Evolutionary conservation across 345 rosid genomes (phyloP), one percentile per base, ranked within the genome.

Genomic region (Moringa oleifera): DNA sequence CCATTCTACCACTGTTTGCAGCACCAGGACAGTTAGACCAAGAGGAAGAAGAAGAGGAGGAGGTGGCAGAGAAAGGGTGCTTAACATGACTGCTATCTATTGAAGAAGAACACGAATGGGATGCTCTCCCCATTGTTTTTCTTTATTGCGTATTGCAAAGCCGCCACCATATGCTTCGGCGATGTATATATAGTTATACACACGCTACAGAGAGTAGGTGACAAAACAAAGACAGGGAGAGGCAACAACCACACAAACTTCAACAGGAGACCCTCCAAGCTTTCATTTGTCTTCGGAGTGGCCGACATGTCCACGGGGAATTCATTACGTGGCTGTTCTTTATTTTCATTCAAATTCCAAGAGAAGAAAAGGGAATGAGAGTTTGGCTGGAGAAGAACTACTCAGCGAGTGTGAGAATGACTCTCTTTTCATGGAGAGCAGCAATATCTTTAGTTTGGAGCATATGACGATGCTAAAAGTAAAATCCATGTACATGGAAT

Each of bases 261-360:
- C 53, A 52, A 45, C 61, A 46, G n/a, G 37, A 49, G 51, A 45
- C 60, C 49, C 59, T 31, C 23, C 13, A 20, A 19, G 10, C 55
- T 47, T 61, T 68, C 20, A 65, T 62, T 57, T 71, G 80, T 76
- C 73, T 19, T 37, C 37, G 19, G 62, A 51, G 71, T 76, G 80
- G 76, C 71, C 65, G 71, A 76, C 80, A 76, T 55, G 46, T 68
- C 75, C 73, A 71, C 65, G n/a, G n/a, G n/a, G n/a, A n/a, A 23
- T 31, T 9, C 53, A 8, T 9, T 23, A 59, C 58, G 51, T 60
- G 21, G 28, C 28, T 2, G 20, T 18, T 7, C 57, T 57, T 12
- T 55, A 28, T 28, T 28, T 28, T 28, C n/a, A n/a, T n/a, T n/a
- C n/a, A n/a, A n/a, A n/a, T n/a, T n/a, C n/a, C n/a, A n/a, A n/a